Conservation (phyloP, 805 yeast genomes). For the Schwanniomyces vanrijiae region DNA sequence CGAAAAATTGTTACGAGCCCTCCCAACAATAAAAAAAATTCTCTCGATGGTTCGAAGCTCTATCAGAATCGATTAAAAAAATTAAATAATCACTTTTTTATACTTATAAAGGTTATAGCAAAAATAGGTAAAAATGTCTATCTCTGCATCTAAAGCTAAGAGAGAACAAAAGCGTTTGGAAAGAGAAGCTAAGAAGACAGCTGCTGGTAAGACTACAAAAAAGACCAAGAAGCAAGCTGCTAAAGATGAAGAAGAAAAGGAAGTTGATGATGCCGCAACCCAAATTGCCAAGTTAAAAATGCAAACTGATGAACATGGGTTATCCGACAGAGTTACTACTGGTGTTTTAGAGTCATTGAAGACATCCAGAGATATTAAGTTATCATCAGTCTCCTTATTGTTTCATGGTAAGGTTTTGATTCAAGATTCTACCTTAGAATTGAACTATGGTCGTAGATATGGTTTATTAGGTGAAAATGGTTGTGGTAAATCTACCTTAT, state of each 20-base stretch:
- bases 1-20: slow-evolving; percentile 1
- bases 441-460: slow-evolving; percentile 96
- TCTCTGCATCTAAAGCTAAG: slow-evolving; percentile 94
- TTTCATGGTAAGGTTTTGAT: slow-evolving; percentile 97
- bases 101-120: neutral
- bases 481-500: slow-evolving; percentile 95
- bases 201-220: slow-evolving; percentile 73
- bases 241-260: slow-evolving; percentile 51
- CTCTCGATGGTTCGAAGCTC: neutral
- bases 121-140: slow-evolving; percentile 34
- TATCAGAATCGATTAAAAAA: neutral
- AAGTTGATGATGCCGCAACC: slow-evolving; percentile 62
- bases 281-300: slow-evolving; percentile 83
- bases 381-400: slow-evolving; percentile 83
- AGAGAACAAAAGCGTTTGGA: slow-evolving; percentile 93
- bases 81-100: neutral
- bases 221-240: slow-evolving; percentile 58
- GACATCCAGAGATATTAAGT: slow-evolving; percentile 92
- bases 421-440: slow-evolving; percentile 88
- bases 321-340: slow-evolving; percentile 95
- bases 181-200: slow-evolving; percentile 45
- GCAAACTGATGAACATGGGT: slow-evolving; percentile 91
- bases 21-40: neutral
- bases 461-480: slow-evolving; percentile 98
- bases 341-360: slow-evolving; percentile 90